Base-by-base conservation (phyloP, 2,329 filamentous ascomycete genomes). In the Fusarium tuaranense region DNA sequence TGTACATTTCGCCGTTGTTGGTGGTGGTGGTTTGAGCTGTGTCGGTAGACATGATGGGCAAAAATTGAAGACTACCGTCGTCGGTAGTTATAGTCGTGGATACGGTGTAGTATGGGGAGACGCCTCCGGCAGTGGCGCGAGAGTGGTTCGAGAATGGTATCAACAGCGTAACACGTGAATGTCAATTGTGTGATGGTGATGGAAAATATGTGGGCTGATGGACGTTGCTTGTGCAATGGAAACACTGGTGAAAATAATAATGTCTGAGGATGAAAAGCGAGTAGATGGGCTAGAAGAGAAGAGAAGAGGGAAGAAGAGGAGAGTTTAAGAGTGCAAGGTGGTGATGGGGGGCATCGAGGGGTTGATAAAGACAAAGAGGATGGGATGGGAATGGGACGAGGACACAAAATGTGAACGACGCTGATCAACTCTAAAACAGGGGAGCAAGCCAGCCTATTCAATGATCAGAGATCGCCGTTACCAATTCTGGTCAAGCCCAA, bases 1-100 rank as follows among this genome's bases (percentile, higher is more conserved):
- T 85, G 71, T 86, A 82, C 78, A 78, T 78, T 71, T 83, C 80
- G 77, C 76, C 72, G 67, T 74, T 75, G 73, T 78, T 74, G 73
- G 78, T 80, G 70, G 80, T 80, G 70, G 80, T 80, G 70, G 67
- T 76, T 61, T 73, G 61, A 53, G 67, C 72, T 76, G 76, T 82
- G 76, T 84, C 82, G 65, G 81, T 79, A 71, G 82, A 81, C 80
- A 83, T 83, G 69, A 63, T 75, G 75, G 73, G 67, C 70, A 71
- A 65, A 53, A 66, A 48, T 51, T 39, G 20, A 57, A 64, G 62
- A 79, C 71, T 70, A 60, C 70, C 66, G 76, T 69, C 69, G 72
- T 48, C 60, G 69, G 71, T 73, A 78, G 71, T 78, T 79, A 79
- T 79, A 79, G 69, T 72, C 60, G 70, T 75, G 70, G 72, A 70